Evolutionary conservation across 352 stramenopile genomes (phyloP).

Genomic region (Aphanomyces invadans): DNA sequence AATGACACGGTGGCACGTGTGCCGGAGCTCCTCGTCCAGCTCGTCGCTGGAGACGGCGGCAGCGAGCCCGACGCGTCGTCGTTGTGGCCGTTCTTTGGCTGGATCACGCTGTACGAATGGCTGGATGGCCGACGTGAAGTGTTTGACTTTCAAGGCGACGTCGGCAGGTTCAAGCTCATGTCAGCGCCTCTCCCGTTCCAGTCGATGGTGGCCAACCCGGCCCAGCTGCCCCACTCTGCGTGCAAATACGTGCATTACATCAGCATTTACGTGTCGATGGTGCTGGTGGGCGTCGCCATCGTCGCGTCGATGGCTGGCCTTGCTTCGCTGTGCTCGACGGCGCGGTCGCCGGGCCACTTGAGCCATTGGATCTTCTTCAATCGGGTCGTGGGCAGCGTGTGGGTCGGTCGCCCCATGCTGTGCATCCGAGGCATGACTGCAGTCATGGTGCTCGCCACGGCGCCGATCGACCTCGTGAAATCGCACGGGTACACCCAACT

Average conservation of each 20-base stretch:
- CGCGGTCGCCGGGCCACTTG: not conserved
- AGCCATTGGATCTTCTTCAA: conserved; percentile 7
- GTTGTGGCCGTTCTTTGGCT: conserved; percentile 18
- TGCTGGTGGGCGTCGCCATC: not conserved
- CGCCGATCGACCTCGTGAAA: not conserved
- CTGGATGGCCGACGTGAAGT: conserved; percentile 6
- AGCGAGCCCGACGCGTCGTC: no score
- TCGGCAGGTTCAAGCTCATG: not conserved
- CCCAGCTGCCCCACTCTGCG: not conserved
- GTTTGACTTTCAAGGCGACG: conserved; percentile 8
- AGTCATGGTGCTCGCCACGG: not conserved
- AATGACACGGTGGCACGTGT: no score
- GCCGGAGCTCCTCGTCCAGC: not conserved
- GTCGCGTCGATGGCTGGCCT: no score
- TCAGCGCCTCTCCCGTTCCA: not conserved
- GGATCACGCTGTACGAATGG: conserved; percentile 14
- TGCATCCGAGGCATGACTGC: conserved; percentile 15
- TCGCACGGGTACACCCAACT: not conserved
- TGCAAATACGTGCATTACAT: conserved; percentile 20
- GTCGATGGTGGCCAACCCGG: conserved; percentile 10
- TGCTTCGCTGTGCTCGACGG: no score
- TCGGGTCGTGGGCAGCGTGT: conserved; percentile 11
- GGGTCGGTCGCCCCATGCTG: conserved; percentile 17
- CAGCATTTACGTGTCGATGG: conserved; percentile 1
- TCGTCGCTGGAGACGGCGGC: no score